Conservation (phyloP, 2,329 filamentous ascomycete genomes). For the Neurospora sp. region DNA sequence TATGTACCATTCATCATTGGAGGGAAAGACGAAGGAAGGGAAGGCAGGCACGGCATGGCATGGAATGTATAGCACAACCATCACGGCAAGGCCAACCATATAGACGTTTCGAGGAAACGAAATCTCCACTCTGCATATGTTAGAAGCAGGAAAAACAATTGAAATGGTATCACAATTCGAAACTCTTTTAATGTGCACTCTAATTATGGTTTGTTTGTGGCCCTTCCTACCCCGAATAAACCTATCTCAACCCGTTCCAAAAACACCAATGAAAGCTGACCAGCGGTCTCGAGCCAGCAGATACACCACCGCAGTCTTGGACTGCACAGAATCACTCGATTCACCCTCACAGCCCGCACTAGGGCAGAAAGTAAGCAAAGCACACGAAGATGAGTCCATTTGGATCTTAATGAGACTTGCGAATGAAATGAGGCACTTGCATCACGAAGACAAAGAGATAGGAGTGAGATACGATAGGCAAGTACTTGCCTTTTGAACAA, state of each 20-base stretch:
- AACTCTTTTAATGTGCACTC: too few relatives aligned
- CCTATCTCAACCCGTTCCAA: too few relatives aligned
- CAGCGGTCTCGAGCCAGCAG: too few relatives aligned
- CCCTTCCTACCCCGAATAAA: too few relatives aligned
- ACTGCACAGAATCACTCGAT: not conserved
- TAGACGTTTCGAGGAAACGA: not conserved
- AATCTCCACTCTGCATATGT: not conserved
- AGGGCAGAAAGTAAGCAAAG: not conserved
- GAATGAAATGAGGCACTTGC: not conserved
- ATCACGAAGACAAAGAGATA: not conserved
- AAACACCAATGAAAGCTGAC: too few relatives aligned
- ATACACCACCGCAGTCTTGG: too few relatives aligned
- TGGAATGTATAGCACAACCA: not conserved
- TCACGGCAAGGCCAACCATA: not conserved
- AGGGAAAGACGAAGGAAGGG: not conserved
- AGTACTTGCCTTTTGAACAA: not conserved
- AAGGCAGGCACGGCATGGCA: not conserved
- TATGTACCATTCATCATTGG: not conserved
- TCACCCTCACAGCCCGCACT: not conserved
- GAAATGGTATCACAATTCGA: not conserved
- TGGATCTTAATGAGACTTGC: not conserved
- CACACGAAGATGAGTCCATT: not conserved
- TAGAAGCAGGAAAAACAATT: not conserved
- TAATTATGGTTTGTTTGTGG: too few relatives aligned
- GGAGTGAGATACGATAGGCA: not conserved